Conservation (phyloP, 495 filamentous ascomycete species). For the Paragyromitra xinjiangensis region DNA sequence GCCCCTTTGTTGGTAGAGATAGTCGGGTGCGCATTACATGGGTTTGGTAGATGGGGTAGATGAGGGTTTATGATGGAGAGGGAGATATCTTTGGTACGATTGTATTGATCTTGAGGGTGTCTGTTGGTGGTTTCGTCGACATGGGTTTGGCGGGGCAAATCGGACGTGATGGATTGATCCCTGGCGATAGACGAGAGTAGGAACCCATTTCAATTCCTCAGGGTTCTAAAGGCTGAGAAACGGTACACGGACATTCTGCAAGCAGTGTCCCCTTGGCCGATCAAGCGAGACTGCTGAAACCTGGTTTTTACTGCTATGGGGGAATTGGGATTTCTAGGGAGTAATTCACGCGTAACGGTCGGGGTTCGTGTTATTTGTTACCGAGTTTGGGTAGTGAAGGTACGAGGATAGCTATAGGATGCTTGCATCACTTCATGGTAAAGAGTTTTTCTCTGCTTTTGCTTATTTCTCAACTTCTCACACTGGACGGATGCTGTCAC, state of each 20-base stretch:
- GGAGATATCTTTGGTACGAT: too few relatives aligned
- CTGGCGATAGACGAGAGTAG: conserved; percentile 7
- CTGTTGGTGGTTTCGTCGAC: background rate
- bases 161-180: conserved; percentile 22
- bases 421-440: too few relatives aligned
- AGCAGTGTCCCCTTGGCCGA: conserved; percentile 37
- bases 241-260: conserved; percentile 11
- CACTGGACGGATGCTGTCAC: background rate
- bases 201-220: conserved; percentile 20
- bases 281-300: conserved; percentile 46
- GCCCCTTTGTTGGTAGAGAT: background rate
- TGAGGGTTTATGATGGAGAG: too few relatives aligned
- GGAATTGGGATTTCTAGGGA: background rate
- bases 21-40: too few relatives aligned
- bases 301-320: conserved; percentile 40
- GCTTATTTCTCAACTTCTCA: conserved; percentile 6
- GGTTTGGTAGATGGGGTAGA: too few relatives aligned
- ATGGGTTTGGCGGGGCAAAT: conserved; percentile 29
- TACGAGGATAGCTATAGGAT: too few relatives aligned
- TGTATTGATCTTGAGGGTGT: too few relatives aligned
- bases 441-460: background rate
- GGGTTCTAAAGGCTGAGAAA: conserved; percentile 16
- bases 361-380: conserved; percentile 40
- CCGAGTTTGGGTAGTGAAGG: conserved; percentile 15
- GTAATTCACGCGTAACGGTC: background rate